phyloP scores from a whole-genome alignment of 2,329 filamentous ascomycete genomes.

The Colletotrichum coccodes region DNA sequence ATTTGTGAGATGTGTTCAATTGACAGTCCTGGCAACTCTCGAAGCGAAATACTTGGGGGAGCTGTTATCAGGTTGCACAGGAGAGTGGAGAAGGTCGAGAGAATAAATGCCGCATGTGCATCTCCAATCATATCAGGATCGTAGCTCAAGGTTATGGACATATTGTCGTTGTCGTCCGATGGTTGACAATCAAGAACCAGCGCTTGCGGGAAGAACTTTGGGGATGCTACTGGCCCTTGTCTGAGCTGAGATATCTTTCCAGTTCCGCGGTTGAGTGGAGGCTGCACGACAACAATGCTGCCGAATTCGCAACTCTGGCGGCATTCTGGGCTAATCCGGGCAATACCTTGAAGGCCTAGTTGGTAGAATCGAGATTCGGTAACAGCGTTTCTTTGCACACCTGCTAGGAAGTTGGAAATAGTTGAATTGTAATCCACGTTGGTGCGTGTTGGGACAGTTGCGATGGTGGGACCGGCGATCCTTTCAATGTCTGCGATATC shows the following conservation, averaged over 20 bases:
- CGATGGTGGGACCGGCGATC: constrained; percentile 42
- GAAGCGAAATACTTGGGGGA: background rate
- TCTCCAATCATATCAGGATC: constrained; percentile 4
- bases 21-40: background rate
- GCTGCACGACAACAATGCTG: constrained; percentile 43
- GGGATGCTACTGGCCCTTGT: background rate
- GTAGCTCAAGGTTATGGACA: background rate
- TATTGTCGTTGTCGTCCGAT: background rate
- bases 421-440: constrained; percentile 25
- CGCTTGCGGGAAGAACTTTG: constrained; percentile 14
- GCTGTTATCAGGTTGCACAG: background rate
- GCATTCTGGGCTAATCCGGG: constrained; percentile 31
- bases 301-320: constrained; percentile 37
- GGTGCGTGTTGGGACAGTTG: constrained; percentile 42
- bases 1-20: background rate
- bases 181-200: constrained; percentile 1
- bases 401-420: constrained; percentile 19
- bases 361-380: constrained; percentile 37
- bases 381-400: constrained; percentile 31
- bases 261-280: background rate
- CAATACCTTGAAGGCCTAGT: constrained; percentile 35
- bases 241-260: background rate
- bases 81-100: constrained; percentile 8
- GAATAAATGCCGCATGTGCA: background rate
- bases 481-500: constrained; percentile 38